Conservation (phyloP, 1,139 yeast species). For the Pichia sp. region DNA sequence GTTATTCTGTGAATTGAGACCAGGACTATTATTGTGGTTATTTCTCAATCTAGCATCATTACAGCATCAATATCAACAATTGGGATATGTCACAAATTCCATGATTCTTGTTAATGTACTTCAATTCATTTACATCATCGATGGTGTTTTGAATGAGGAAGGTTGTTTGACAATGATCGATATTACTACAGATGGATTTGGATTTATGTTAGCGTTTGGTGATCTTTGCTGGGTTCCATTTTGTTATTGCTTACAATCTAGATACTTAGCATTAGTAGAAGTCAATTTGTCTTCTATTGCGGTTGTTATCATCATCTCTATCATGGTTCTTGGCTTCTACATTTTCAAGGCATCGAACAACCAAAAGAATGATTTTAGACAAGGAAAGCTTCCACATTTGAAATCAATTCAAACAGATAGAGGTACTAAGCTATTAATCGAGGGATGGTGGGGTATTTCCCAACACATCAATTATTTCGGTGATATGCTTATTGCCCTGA, state of each 20-base stretch:
- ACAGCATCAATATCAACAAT: constrained; percentile 66
- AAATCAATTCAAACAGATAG: constrained; percentile 64
- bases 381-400: constrained; percentile 61
- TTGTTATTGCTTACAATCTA: constrained; percentile 77
- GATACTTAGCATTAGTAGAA: constrained; percentile 67
- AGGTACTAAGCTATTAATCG: constrained; percentile 73
- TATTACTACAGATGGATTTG: constrained; percentile 93
- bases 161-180: constrained; percentile 94
- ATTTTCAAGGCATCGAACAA: constrained; percentile 79
- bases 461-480: constrained; percentile 95
- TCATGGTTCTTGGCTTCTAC: constrained; percentile 58
- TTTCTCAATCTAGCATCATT: constrained; percentile 70
- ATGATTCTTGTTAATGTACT: constrained; percentile 59
- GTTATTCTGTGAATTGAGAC: constrained; percentile 87
- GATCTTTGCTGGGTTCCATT: constrained; percentile 94
- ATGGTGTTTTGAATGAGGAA: constrained; percentile 87
- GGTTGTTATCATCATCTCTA: constrained; percentile 33
- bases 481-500: constrained; percentile 87
- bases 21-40: constrained; percentile 87
- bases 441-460: constrained; percentile 95
- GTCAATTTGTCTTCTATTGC: constrained; percentile 45
- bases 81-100: constrained; percentile 64
- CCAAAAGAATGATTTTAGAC: constrained; percentile 79
- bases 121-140: constrained; percentile 79
- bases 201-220: constrained; percentile 92